Percentiles rank a stretch among this genome's conserved stretches.
Evolutionary conservation across 345 rosid genomes (phyloP).

Genomic region (Eucalyptus brandiana): DNA sequence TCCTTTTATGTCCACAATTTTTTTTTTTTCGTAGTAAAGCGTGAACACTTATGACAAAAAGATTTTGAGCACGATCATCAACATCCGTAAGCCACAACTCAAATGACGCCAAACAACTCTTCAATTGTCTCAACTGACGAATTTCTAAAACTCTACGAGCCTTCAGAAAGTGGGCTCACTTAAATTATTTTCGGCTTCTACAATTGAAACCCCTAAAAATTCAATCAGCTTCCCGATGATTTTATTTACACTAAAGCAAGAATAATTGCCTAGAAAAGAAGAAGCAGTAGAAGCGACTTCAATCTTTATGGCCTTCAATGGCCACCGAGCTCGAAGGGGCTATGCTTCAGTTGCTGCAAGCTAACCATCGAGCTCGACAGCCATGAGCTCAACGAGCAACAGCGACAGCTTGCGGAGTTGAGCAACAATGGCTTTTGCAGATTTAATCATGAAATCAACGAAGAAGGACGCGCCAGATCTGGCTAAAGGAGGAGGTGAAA

Average conservation of each 20-base stretch:
- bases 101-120: neutral
- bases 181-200: fast-evolving
- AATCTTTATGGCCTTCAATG: neutral
- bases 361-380: neutral
- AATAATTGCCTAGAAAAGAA: neutral
- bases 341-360: no score
- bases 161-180: neutral
- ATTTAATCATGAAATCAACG: neutral
- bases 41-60: neutral
- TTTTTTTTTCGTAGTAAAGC: neutral
- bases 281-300: neutral
- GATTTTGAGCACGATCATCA: neutral
- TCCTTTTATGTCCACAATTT: neutral
- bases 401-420: neutral
- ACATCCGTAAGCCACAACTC: neutral
- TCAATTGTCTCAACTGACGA: neutral
- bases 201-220: neutral
- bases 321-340: neutral
- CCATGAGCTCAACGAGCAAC: neutral
- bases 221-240: neutral
- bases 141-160: neutral
- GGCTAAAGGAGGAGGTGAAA: neutral
- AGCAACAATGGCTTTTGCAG: neutral
- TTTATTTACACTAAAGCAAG: neutral
- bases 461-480: neutral